phyloP scores from a whole-genome alignment of 2,329 filamentous ascomycete genomes.

The Cladosporium sp. region DNA sequence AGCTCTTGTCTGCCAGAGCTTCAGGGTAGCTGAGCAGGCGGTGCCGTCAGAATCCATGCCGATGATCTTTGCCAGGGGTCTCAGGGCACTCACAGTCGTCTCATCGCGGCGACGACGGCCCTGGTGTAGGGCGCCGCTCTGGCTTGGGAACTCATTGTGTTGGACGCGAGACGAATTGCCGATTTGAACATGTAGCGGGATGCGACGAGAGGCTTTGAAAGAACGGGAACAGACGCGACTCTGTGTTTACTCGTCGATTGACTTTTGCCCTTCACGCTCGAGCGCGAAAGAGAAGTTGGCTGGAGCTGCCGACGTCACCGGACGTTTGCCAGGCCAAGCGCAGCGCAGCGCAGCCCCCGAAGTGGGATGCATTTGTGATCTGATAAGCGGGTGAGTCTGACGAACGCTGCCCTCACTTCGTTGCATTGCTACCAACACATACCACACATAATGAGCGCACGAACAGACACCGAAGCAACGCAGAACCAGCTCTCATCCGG shows the following conservation, averaged over 20 bases:
- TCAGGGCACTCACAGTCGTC: constrained; percentile 57
- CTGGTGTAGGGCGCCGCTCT: constrained; percentile 54
- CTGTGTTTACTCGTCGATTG: constrained; percentile 4
- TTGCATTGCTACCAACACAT: not conserved
- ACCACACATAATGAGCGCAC: constrained; percentile 35
- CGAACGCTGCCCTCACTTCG: too few relatives aligned
- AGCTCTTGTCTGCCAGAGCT: constrained; percentile 77
- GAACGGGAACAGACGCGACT: not conserved
- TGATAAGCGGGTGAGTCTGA: not conserved
- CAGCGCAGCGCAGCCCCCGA: not conserved
- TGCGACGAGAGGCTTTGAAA: too few relatives aligned
- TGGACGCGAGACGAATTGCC: constrained; percentile 30
- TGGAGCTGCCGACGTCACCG: too few relatives aligned
- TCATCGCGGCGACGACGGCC: constrained; percentile 72
- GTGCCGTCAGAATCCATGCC: not conserved
- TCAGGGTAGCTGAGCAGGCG: constrained; percentile 69
- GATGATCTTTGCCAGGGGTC: not conserved
- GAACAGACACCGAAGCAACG: constrained; percentile 36
- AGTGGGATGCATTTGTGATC: not conserved
- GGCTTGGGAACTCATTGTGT: constrained; percentile 35
- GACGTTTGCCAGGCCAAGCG: not conserved
- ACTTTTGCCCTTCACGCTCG: constrained; percentile 1
- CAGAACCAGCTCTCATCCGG: constrained; percentile 50
- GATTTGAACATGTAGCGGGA: constrained; percentile 24
- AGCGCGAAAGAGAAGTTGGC: too few relatives aligned